These are phyloP conservation scores for Kodamaea hsintzibuensis DNA, from an alignment of 805 yeast species.

Conservation along the genomic window DNA sequence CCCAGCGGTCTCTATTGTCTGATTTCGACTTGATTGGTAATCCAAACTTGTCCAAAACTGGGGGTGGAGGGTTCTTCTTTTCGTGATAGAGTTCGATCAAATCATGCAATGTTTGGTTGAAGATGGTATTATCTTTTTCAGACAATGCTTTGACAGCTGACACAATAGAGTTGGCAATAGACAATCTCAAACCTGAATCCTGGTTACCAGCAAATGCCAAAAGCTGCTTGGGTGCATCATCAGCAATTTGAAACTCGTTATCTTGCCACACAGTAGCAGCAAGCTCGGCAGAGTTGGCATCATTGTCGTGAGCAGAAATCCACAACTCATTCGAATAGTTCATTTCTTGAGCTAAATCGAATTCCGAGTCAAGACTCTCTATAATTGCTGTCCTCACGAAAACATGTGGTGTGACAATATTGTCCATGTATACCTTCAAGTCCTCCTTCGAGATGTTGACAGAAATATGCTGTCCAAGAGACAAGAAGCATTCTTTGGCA, in stretches of 20 bases:
- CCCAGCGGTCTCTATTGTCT: conserved; percentile 78
- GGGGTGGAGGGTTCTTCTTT: conserved; percentile 72
- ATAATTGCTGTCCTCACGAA: conserved; percentile 79
- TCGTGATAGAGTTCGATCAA: conserved; percentile 58
- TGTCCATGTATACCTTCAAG: conserved; percentile 55
- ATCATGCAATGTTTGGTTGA: conserved; percentile 37
- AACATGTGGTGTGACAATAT: conserved; percentile 57
- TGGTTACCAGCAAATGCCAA: conserved; percentile 49
- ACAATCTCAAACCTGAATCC: conserved; percentile 69
- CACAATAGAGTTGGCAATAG: conserved; percentile 70
- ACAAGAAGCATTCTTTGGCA: conserved; percentile 79
- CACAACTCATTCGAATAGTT: conserved; percentile 68
- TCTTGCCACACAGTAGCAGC: conserved; percentile 89
- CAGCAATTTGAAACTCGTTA: conserved; percentile 53
- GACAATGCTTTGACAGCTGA: conserved; percentile 48
- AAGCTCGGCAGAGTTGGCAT: conserved; percentile 55
- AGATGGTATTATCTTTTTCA: conserved; percentile 21
- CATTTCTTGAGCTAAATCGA: conserved; percentile 52
- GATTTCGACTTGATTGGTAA: conserved; percentile 62
- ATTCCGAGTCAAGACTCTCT: conserved; percentile 85
- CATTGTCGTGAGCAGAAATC: conserved; percentile 76
- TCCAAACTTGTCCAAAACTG: conserved; percentile 78
- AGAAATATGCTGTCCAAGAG: conserved; percentile 76
- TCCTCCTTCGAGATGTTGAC: conserved; percentile 59
- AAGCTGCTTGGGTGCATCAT: conserved; percentile 47